Evolutionary conservation across 805 yeast species (phyloP), one percentile per base, ranked within the genome.

Genomic region (Yarrowia sp.): DNA sequence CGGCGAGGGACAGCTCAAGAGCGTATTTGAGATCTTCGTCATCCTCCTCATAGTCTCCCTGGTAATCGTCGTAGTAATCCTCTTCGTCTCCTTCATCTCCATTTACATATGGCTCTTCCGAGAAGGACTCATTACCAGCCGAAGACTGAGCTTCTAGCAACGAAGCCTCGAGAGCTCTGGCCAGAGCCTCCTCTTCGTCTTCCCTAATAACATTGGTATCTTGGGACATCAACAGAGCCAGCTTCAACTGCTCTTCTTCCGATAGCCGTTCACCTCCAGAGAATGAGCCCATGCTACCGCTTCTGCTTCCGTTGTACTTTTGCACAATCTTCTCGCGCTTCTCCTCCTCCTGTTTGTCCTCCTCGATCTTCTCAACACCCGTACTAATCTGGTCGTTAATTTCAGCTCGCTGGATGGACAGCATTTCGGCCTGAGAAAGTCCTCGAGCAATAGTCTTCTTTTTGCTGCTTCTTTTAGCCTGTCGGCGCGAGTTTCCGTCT

Each of bases 21-120:
- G 74, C 75, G 26, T 65, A 68, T 21, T 66, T 67, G 14, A 68
- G 58, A 22, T 66, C 67, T 22, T 66, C 69, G 14, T 66, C 70
- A 12, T 61, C 68, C 17, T 62, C 65, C 30, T 63, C 49, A 12
- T 59, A 33, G 33, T 52, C 41, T 11, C 43, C 59, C 17, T 52
- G 59, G 43, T 52, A 35, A 17, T 52, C 41, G 16, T 52, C 59
- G 12, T 52, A 26, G 24, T 52, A 32, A 6, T 52, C 32, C 10
- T 52, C 32, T 2, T 52, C 32, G 2, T 36, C 59, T 21, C 28
- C 46, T 10, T 36, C 43, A 17, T 7, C 11, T 35, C 59, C 43
- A 21, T 48, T 48, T 9, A 22, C 58, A 22, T 51, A 51, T 5
- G 58, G 58, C 16, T 35, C 41, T 22, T 51, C 58, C 1, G 58